Percentiles rank a stretch among this genome's conserved stretches.
Evolutionary conservation across 2,329 filamentous ascomycete genomes (phyloP).

Genomic region (Pseudopyrenochaeta lycopersici): DNA sequence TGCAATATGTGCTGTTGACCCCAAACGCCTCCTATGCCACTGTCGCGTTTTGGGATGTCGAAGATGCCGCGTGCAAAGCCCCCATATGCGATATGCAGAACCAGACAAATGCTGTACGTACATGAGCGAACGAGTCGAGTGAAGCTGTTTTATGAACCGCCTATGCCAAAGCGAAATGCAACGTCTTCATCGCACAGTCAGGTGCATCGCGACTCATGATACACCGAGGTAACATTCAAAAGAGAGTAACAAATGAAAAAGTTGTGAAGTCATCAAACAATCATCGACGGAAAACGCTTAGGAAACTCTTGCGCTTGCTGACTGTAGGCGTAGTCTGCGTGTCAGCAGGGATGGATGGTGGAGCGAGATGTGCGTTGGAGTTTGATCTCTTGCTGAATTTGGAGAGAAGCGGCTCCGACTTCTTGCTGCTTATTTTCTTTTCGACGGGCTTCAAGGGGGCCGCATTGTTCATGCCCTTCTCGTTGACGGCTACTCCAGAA

Average conservation of each 20-base stretch:
- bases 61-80: constrained; percentile 4
- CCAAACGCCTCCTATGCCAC: constrained; percentile 13
- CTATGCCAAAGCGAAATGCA: constrained; percentile 1
- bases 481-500: constrained; percentile 44
- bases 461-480: constrained; percentile 29
- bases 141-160: constrained; percentile 6
- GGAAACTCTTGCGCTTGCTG: constrained; percentile 58
- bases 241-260: not conserved
- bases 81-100: constrained; percentile 12
- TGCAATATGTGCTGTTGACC: constrained; percentile 2
- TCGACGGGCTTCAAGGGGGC: constrained; percentile 23
- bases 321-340: constrained; percentile 43
- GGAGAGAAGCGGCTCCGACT: constrained; percentile 32
- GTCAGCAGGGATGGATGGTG: constrained; percentile 45
- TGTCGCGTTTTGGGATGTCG: constrained; percentile 7
- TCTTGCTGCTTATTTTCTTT: constrained; percentile 31
- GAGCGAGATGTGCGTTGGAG: constrained; percentile 21
- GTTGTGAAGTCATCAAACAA: not conserved
- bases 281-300: constrained; percentile 53
- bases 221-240: not conserved
- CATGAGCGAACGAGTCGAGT: constrained; percentile 4
- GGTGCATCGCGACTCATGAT: constrained; percentile 3
- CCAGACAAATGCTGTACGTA: constrained; percentile 4
- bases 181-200: not conserved
- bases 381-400: constrained; percentile 28